These are phyloP conservation scores for Allomyces javanicus DNA, from an alignment of 192 early-diverging fungal species.

Conservation along the genomic window DNA sequence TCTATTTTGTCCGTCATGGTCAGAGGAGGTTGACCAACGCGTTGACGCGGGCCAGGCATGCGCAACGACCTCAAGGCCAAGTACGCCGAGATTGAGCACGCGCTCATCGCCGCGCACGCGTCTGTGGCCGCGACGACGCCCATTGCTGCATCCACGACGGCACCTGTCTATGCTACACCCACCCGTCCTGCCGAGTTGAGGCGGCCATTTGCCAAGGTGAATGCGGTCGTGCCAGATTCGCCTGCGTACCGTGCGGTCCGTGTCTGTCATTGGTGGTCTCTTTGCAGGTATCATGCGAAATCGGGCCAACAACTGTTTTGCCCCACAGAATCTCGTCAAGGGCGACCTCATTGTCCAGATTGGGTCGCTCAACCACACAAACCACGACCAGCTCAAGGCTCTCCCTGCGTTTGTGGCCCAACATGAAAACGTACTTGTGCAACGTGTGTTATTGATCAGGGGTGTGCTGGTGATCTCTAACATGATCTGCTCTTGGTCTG, in stretches of 20 bases:
- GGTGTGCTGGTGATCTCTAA: neutral
- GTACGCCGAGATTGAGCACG: constrained; percentile 20
- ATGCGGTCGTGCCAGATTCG: constrained; percentile 14
- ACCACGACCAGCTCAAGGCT: constrained; percentile 1
- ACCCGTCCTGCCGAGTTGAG: too few species aligned
- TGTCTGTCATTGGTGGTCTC: neutral
- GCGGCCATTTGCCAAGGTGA: constrained; percentile 8
- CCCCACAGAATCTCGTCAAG: neutral
- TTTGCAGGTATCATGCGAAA: neutral
- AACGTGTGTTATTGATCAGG: neutral
- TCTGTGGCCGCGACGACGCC: too few species aligned
- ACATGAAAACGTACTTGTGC: constrained; percentile 8
- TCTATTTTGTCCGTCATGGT: constrained; percentile 1
- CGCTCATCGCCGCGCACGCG: constrained; percentile 16
- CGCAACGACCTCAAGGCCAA: constrained; percentile 18
- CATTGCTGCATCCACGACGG: too few species aligned
- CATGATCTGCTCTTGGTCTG: neutral
- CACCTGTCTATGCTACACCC: too few species aligned
- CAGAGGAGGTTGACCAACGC: too few species aligned
- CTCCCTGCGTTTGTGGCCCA: constrained; percentile 6
- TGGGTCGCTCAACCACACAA: constrained; percentile 4
- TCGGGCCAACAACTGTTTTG: too few species aligned
- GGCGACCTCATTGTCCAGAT: constrained; percentile 14
- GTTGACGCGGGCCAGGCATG: neutral
- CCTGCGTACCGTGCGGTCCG: constrained; percentile 10